Base-by-base conservation (phyloP, 2,329 filamentous ascomycete species). In the Chrysosporium keratinophilum region DNA sequence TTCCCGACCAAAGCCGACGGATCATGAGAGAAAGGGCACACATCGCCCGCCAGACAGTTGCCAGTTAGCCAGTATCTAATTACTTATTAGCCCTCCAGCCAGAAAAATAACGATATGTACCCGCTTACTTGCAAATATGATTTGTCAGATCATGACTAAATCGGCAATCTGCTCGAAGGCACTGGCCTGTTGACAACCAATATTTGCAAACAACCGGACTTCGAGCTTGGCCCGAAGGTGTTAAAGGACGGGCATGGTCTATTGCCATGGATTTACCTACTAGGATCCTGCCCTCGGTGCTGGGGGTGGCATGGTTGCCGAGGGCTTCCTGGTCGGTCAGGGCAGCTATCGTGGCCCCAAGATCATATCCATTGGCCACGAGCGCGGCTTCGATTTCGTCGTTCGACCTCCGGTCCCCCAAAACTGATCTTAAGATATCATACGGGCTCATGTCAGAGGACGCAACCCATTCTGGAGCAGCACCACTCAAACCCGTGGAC, bases 21-120 rank as follows among this genome's bases (percentile, higher is more conserved):
- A 62, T 98, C 93, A 69, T 98, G 93, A 12, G 91, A 97, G 73
- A 98, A 98, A 56, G 95, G 88, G 69, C 93, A 98, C 2, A 88
- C 90, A 54, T 89, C 85, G 35, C 93, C 91, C 17, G 93, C 93
- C 34, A 98, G 78, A 67, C 93, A 98, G 64, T 91, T 96, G 1
- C 93, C 93, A 73, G 88, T 88, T 51, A 98, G 79, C 88, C 90
- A 98, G 68, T 97, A 97, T 67, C 87, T 93, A 63, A 43, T 58
- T 17, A 55, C 46, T 50, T 58, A 69, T 60, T 35, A n/a, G 15
- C 35, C 23, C 37, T 37, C 10, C 5, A 39, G 19, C 10, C 4
- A 11, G 28, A 35, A n/a, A 34, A 43, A 17, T 19, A 31, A 3
- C 1, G 12, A 46, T 35, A 5, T 5, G n/a, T 11, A 5, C 20